Evolutionary conservation across 129 eudicot species (phyloP).

Genomic region (Flaveria trinervia): DNA sequence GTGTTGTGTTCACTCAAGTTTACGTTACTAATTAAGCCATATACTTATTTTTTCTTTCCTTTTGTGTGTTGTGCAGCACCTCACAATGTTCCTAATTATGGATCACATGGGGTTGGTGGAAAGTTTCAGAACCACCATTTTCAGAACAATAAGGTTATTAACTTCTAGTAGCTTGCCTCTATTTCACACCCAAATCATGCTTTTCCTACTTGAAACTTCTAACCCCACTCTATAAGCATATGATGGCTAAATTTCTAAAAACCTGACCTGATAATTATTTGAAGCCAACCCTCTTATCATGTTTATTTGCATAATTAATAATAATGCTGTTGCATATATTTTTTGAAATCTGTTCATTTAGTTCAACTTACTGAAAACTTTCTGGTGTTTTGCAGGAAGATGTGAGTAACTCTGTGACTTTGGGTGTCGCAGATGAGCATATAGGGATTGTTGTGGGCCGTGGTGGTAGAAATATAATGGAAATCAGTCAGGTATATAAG

Average conservation of each 20-base stretch:
- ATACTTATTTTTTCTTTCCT: constrained; percentile 17
- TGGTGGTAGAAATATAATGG: constrained; percentile 83
- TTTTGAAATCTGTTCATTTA: background rate
- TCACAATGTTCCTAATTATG: constrained; percentile 45
- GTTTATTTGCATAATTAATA: background rate
- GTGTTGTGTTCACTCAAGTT: background rate
- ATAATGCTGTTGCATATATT: background rate
- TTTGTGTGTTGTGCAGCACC: constrained; percentile 40
- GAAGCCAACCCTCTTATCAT: constrained; percentile 15
- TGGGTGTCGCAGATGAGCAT: constrained; percentile 94
- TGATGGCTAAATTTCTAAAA: background rate
- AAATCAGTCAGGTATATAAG: constrained; percentile 72
- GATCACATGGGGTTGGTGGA: constrained; percentile 53
- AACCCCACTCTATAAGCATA: background rate
- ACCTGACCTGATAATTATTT: background rate
- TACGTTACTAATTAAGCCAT: background rate
- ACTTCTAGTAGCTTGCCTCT: background rate
- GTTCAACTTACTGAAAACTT: background rate
- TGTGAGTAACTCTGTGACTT: constrained; percentile 61
- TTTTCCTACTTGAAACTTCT: background rate
- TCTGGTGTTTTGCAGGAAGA: constrained; percentile 56
- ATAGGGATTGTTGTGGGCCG: constrained; percentile 89
- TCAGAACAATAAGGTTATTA: constrained; percentile 43
- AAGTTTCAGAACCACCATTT: constrained; percentile 60
- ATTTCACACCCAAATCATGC: constrained; percentile 9